phyloP scores from a whole-genome alignment of 768 basidiomycete genomes.

The Baorangia bicolor region DNA sequence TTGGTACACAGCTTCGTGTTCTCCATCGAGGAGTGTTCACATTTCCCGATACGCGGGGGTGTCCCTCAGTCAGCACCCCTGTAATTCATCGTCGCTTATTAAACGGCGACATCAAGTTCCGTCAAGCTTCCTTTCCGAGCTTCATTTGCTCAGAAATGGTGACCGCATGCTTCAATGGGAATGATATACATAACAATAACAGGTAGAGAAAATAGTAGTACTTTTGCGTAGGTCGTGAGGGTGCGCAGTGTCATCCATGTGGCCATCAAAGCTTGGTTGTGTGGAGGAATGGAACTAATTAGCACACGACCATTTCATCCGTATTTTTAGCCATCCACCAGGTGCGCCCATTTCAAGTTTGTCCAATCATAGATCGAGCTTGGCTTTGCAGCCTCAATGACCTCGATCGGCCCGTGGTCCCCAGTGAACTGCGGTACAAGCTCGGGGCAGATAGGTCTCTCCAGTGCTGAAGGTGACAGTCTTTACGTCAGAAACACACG shows the following conservation, averaged over 20 bases:
- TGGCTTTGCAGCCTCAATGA: slow-evolving; percentile 13
- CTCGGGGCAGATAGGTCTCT: slow-evolving; percentile 17
- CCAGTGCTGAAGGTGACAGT: slow-evolving; percentile 11
- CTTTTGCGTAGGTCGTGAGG: slow-evolving; percentile 14
- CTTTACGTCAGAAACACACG: slow-evolving; percentile 9
- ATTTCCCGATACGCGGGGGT: slow-evolving; percentile 27
- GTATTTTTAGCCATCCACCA: slow-evolving; percentile 9
- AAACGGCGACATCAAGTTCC: slow-evolving; percentile 25
- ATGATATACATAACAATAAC: slow-evolving; percentile 20
- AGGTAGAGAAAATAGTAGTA: slow-evolving; percentile 14
- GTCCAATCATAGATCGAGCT: slow-evolving; percentile 17
- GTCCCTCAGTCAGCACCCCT: slow-evolving; percentile 21
- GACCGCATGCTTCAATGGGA: slow-evolving; percentile 1
- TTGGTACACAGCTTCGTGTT: slow-evolving; percentile 15
- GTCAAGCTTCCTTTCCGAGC: slow-evolving; percentile 16
- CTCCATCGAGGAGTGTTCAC: slow-evolving; percentile 14
- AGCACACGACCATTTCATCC: not conserved
- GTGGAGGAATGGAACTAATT: not conserved
- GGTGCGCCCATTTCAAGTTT: slow-evolving; percentile 13
- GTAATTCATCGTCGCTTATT: slow-evolving; percentile 26
- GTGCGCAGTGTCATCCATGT: slow-evolving; percentile 3
- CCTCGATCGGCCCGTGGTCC: not conserved
- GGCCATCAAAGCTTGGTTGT: not conserved
- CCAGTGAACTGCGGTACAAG: slow-evolving; percentile 17
- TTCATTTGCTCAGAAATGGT: slow-evolving; percentile 16